Evolutionary conservation across 371 early-diverging fungal species (phyloP).

Genomic region (Dipsacomyces acuminosporus): DNA sequence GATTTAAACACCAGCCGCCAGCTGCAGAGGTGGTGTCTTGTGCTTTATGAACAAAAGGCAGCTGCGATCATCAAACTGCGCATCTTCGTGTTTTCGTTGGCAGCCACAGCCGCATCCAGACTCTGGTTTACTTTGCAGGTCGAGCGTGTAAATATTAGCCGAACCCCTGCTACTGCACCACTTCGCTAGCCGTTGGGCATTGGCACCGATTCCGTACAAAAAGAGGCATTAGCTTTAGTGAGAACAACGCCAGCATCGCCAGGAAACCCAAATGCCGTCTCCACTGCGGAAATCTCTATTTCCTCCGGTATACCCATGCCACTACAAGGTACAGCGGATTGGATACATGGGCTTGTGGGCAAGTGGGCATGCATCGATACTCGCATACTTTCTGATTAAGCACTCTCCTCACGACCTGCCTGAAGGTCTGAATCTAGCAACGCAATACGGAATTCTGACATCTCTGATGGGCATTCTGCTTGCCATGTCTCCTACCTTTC

Average conservation of each 20-base stretch:
- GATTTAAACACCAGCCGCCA: too few relatives aligned
- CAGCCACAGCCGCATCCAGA: too few relatives aligned
- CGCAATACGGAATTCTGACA: constrained; percentile 34
- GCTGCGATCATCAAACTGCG: too few relatives aligned
- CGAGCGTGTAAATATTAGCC: too few relatives aligned
- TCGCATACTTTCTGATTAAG: constrained; percentile 28
- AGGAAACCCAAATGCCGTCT: constrained; percentile 9
- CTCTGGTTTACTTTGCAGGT: too few relatives aligned
- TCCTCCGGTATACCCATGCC: constrained; percentile 40
- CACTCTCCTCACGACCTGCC: constrained; percentile 26
- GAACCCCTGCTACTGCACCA: too few relatives aligned
- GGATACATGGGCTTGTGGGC: constrained; percentile 38
- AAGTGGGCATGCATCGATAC: constrained; percentile 27
- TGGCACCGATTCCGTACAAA: too few relatives aligned
- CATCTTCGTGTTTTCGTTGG: too few relatives aligned
- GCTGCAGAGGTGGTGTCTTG: too few relatives aligned
- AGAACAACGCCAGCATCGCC: constrained; percentile 11
- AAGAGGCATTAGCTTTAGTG: neutral
- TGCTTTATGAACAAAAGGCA: too few relatives aligned
- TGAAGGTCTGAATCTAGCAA: constrained; percentile 36
- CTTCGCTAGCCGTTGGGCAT: too few relatives aligned
- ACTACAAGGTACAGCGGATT: constrained; percentile 43
- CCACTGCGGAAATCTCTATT: constrained; percentile 23
- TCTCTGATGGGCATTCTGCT: constrained; percentile 55
- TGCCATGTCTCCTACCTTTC: constrained; percentile 72